Evolutionary conservation across 1,284 basidiomycete genomes (phyloP), one percentile per base, ranked within the genome.

Genomic region (Phylloboletellus chloephorus): DNA sequence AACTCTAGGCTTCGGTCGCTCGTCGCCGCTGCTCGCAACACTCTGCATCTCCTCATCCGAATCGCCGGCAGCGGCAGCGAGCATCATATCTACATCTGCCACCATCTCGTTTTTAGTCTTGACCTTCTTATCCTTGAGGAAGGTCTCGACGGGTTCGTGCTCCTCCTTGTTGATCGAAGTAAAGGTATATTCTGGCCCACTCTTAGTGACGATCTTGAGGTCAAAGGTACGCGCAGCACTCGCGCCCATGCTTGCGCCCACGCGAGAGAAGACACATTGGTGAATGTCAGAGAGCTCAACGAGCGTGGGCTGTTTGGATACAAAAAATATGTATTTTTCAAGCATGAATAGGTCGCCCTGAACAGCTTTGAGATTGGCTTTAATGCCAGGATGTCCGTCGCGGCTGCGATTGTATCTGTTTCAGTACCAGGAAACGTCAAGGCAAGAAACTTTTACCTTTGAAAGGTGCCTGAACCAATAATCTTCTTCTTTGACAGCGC

Each of bases 321-420:
- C 93, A 71, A 98, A 99, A 67, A 99, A 90, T 37, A 99, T 75
- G 61, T 88, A 91, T 77, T 97, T 97, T 63, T 98, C 96, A 48
- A 99, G 82, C 70, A 98, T 82, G 76, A 97, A 98, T 19, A 99
- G 79, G 63, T 97, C 91, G 49, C 96, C 96, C 64, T 97, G 94
- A 11, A 89, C 79, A 31, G 96, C 96, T 68, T 98, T 98, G 57
- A 98, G 77, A 66, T 98, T 98, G 53, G 92, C 94, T 69, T 98
- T 98, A 69, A 98, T 79, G 15, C 83, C 82, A 5, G 84, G 82
- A 50, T 85, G 83, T 7, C 82, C 82, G 44, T 78, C 78, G 11
- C 81, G 83, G 52, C 85, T 88, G 44, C 5, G 34, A 33, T 31
- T 7, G 28, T 5, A 19, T 31, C 17, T 20, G 28, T 19, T 15